Evolutionary conservation across 441 rosid genomes (phyloP), one percentile per base, ranked within the genome.

Genomic region (Euphorbia celastroides): DNA sequence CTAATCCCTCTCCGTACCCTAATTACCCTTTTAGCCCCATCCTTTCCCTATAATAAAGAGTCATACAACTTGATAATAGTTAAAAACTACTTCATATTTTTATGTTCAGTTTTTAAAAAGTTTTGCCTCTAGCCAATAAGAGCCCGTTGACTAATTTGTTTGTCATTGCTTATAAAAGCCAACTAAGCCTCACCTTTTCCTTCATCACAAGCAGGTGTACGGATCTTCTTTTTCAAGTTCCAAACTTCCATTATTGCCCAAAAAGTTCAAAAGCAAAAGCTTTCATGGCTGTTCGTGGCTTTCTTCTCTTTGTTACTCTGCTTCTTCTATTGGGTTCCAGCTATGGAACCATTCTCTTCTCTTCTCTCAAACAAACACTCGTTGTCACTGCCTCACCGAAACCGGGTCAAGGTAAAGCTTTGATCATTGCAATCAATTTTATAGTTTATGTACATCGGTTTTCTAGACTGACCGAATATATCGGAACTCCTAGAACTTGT

Each of bases 291-390:
- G 52, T 75, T 17, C 66, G 62, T 46, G 61, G 67, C 20, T 62
- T 76, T 57, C 22, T 74, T 57, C 22, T 74, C 70, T 73, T 84
- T 60, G 78, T 77, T 60, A 63, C 83, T 0, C 5, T 82, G 25
- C 73, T 82, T 26, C 63, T 78, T 72, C 69, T 84, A 26, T 60
- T 74, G 5, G 73, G 64, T 46, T 38, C 75, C 20, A 66, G 72
- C 31, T 46, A 65, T 69, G 89, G 85, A 7, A 3, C n/a, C 5
- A 62, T 76, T 17, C 75, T 78, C 66, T 80, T 87, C 70, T 79
- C 86, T 54, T 65, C 87, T 67, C 79, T 85, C 38, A 67, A 61
- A 13, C 60, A 58, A 13, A 78, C 82, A 28, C 82, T 87, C 9
- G 42, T 64, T 2, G 85, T 83, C 71, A 73, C 79, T 22, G 84